These are phyloP conservation scores for Plasmodium falciparum DNA, from an alignment of 169 alveolate genomes.

Conservation along the genomic window DNA sequence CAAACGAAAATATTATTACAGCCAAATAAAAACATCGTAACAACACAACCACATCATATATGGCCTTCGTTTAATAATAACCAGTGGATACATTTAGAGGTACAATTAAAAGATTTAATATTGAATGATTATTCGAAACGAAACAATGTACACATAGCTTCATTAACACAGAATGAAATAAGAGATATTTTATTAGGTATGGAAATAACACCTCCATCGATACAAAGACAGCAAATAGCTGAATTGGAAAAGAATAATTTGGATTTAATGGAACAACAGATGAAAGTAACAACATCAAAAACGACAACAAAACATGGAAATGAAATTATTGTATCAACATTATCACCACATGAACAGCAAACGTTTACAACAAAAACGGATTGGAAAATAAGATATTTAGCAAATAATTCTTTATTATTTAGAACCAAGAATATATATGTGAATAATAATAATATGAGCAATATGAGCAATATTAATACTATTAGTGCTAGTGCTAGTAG, in stretches of 20 bases:
- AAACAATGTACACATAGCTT: conserved; percentile 98
- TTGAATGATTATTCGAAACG: conserved; percentile 99
- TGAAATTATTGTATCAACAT: conserved; percentile 96
- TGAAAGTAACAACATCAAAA: conserved; percentile 93
- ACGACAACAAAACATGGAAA: conserved; percentile 98
- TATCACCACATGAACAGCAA: conserved; percentile 99
- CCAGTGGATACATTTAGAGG: conserved; percentile 99
- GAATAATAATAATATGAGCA: conserved; percentile 83
- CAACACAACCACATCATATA: conserved; percentile 97
- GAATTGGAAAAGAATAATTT: conserved; percentile 88
- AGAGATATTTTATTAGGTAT: conserved; percentile 99
- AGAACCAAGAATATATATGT: conserved; percentile 98
- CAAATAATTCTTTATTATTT: conserved; percentile 97
- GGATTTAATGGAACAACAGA: conserved; percentile 84
- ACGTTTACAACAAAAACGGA: conserved; percentile 97
- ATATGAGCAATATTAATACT: neutral
- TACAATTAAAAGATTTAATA: conserved; percentile 97
- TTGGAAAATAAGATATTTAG: conserved; percentile 99
- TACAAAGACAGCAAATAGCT: conserved; percentile 96
- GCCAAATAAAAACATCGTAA: conserved; percentile 97
- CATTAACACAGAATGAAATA: conserved; percentile 99
- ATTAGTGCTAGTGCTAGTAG: too few species aligned
- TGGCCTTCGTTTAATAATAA: conserved; percentile 99
- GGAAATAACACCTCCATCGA: conserved; percentile 99
- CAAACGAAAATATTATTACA: conserved; percentile 97